A percentile compares a stretch with the other conserved stretches of the same genome.
Evolutionary conservation across 1,139 yeast genomes (phyloP).

Genomic region (Pichia cactophila): DNA sequence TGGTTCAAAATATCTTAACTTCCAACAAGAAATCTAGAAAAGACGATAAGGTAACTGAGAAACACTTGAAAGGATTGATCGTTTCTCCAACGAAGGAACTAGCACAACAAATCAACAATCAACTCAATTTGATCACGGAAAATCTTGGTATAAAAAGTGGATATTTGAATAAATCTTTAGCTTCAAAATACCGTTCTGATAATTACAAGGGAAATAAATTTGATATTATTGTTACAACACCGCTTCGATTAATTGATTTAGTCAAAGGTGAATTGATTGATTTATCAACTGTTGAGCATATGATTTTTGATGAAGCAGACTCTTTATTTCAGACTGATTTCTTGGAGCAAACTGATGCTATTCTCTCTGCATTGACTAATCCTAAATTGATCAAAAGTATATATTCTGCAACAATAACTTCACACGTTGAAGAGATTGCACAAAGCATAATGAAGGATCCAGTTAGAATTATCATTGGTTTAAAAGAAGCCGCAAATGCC

Average conservation of each 20-base stretch:
- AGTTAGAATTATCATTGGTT: slow-evolving; percentile 82
- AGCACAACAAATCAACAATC: slow-evolving; percentile 76
- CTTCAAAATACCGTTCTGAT: slow-evolving; percentile 57
- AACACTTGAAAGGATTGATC: slow-evolving; percentile 56
- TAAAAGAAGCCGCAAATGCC: slow-evolving; percentile 84
- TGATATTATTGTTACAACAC: slow-evolving; percentile 82
- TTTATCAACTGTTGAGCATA: slow-evolving; percentile 57
- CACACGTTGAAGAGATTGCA: slow-evolving; percentile 87
- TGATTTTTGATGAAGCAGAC: slow-evolving; percentile 94
- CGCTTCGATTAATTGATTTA: slow-evolving; percentile 76
- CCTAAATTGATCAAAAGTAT: slow-evolving; percentile 58
- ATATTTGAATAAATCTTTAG: slow-evolving; percentile 66
- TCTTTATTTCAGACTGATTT: slow-evolving; percentile 86
- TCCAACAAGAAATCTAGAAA: slow-evolving; percentile 12
- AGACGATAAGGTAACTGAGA: slow-evolving; percentile 9
- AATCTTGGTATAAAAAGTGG: slow-evolving; percentile 54
- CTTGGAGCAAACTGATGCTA: slow-evolving; percentile 83
- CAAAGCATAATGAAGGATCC: slow-evolving; percentile 78
- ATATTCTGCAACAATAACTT: slow-evolving; percentile 94
- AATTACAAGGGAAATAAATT: slow-evolving; percentile 54
- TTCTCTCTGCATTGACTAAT: slow-evolving; percentile 59
- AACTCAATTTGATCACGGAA: slow-evolving; percentile 52
- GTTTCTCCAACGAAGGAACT: slow-evolving; percentile 91
- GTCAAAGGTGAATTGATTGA: slow-evolving; percentile 54
- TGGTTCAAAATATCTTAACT: slow-evolving; percentile 49